phyloP scores from a whole-genome alignment of 176 grass and related monocot genomes.

The Coix lacrymajobi region DNA sequence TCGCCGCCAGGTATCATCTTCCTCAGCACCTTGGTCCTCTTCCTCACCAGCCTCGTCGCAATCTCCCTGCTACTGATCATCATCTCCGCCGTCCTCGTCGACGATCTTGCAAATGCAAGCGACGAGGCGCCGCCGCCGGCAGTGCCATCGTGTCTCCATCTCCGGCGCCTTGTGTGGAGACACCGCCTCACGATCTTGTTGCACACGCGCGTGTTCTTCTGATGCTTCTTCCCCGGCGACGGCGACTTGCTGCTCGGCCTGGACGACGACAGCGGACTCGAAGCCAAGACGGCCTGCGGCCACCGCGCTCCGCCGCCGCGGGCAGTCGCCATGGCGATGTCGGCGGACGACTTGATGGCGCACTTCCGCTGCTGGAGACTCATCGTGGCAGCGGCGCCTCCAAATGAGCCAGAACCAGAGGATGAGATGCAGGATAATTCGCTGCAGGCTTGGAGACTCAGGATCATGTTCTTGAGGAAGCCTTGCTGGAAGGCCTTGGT shows the following conservation, averaged over 20 bases:
- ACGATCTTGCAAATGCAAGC: not conserved
- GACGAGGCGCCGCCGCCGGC: not conserved
- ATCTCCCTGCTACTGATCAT: conserved; percentile 20
- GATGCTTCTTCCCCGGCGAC: not conserved
- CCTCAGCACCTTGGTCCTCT: conserved; percentile 55
- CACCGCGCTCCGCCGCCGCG: conserved; percentile 20
- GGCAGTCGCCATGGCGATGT: conserved; percentile 57
- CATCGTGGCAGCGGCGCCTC: not conserved
- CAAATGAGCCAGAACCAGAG: not conserved
- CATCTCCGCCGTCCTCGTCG: not conserved
- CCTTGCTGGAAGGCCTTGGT: conserved; percentile 46
- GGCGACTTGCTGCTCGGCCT: not conserved
- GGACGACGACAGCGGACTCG: not conserved
- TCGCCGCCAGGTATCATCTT: conserved; percentile 68
- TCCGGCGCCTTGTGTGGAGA: not conserved
- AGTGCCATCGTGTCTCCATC: not conserved
- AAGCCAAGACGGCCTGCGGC: conserved; percentile 30
- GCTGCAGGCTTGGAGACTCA: conserved; percentile 28
- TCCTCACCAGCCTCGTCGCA: conserved; percentile 56
- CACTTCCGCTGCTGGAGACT: conserved; percentile 40
- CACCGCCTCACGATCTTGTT: conserved; percentile 37
- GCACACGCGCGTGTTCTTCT: conserved; percentile 12
- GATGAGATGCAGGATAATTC: not conserved
- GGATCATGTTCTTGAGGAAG: conserved; percentile 57
- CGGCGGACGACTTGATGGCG: conserved; percentile 55